These are phyloP conservation scores for Calonectria hawksworthii DNA, from an alignment of 2,329 filamentous ascomycete genomes.

Conservation along the genomic window DNA sequence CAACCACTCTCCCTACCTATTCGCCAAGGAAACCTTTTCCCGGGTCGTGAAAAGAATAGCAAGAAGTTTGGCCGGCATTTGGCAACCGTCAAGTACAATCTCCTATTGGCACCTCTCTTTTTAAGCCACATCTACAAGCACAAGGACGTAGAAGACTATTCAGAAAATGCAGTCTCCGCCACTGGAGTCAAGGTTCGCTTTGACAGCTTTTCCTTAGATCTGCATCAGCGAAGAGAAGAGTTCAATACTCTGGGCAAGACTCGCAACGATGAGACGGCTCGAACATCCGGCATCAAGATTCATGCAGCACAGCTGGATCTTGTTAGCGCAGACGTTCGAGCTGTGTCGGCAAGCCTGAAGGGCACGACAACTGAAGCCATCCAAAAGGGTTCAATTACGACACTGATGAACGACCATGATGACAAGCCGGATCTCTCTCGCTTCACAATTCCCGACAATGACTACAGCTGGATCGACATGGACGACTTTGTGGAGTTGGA, in stretches of 20 bases:
- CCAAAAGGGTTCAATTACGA: conserved; percentile 69
- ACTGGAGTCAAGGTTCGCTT: conserved; percentile 97
- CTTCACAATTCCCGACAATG: conserved; percentile 96
- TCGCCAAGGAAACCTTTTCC: conserved; percentile 92
- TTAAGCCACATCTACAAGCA: conserved; percentile 99
- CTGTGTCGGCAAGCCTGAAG: conserved; percentile 90
- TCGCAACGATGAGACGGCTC: conserved; percentile 75
- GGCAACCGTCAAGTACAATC: conserved; percentile 98
- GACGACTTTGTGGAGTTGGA: conserved; percentile 99
- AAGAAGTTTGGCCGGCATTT: conserved; percentile 98
- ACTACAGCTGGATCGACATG: conserved; percentile 98
- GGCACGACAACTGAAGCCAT: conserved; percentile 85
- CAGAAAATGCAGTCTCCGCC: conserved; percentile 82
- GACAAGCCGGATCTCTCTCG: conserved; percentile 81
- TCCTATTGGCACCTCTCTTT: conserved; percentile 92
- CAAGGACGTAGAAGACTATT: conserved; percentile 91
- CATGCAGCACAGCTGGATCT: conserved; percentile 95
- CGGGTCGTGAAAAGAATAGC: conserved; percentile 93
- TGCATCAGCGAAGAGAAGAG: conserved; percentile 94
- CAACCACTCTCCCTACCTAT: conserved; percentile 95
- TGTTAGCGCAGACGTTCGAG: conserved; percentile 90
- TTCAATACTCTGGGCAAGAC: conserved; percentile 87
- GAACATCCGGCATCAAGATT: conserved; percentile 92
- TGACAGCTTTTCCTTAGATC: conserved; percentile 96
- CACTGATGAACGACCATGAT: conserved; percentile 67